phyloP scores from a whole-genome alignment of 164 flowering plant genomes.

The Stephania japonica region DNA sequence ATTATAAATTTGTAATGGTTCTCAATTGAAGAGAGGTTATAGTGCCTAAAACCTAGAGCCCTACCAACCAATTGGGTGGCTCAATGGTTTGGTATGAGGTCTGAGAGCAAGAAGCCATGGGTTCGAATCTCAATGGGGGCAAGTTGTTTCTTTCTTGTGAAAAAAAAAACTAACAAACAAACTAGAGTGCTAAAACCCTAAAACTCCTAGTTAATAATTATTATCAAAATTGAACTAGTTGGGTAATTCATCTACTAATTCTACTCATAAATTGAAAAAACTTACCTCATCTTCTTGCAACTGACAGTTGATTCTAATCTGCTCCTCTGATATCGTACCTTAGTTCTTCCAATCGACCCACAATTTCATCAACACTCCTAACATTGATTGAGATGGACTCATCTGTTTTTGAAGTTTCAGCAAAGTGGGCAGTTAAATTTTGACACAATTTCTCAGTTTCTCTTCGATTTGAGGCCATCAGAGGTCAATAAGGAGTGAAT shows the following conservation, averaged over 20 bases:
- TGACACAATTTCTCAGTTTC: conserved; percentile 11
- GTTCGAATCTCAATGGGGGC: too few relatives aligned
- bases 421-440: conserved; percentile 13
- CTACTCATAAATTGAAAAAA: too few relatives aligned
- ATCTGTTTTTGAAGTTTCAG: conserved; percentile 9
- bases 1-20: too few relatives aligned
- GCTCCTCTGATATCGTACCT: conserved; percentile 43
- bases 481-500: background rate
- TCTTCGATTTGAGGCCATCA: conserved; percentile 4
- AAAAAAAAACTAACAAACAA: too few relatives aligned
- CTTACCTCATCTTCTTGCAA: conserved; percentile 67
- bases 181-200: too few relatives aligned
- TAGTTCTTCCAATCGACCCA: conserved; percentile 38
- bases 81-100: too few relatives aligned
- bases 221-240: background rate
- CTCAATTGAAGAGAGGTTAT: too few relatives aligned
- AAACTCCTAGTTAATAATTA: too few relatives aligned
- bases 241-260: background rate
- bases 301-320: conserved; percentile 50
- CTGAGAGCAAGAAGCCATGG: too few relatives aligned
- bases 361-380: conserved; percentile 21
- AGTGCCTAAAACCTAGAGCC: too few relatives aligned
- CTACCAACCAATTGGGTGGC: too few relatives aligned
- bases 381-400: background rate
- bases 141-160: too few relatives aligned